Base-by-base conservation (phyloP, 805 yeast genomes). In the Monosporozyma aerobia region DNA sequence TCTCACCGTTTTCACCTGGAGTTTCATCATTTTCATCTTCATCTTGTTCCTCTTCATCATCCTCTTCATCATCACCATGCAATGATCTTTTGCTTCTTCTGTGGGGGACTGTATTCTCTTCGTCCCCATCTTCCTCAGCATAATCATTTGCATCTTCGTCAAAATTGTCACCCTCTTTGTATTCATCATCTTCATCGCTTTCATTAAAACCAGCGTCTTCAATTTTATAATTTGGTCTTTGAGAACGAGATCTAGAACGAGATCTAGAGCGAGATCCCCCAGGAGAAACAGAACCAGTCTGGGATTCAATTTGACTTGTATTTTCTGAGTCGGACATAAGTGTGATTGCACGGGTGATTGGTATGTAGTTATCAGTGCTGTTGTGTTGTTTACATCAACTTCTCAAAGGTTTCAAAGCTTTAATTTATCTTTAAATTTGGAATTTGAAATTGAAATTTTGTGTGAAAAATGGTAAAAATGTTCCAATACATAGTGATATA, bases 121-220 rank as follows among this genome's bases (percentile, higher is more conserved):
- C 58, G n/a, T 55, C 57, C 39, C 54, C 60, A 48, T 56, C 63
- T 50, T 57, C 63, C 41, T 62, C 65, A 40, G 56, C 65, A 37
- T 57, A 61, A 53, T 63, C 63, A 47, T 59, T 65, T 52, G 53
- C 67, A 11, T 53, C 57, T 22, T 44, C 55, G 4, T 48, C 52
- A 55, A 49, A 72, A 58, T 62, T 71, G 44, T 63, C 61, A 23
- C 51, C 62, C 50, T 13, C 53, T 57, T 55, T 73, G 44, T 43
- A 39, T 9, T 39, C 61, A 23, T 52, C 62, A 52, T 13, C 53
- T 57, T 55, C 73, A 44, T 43, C 33, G 19, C 48, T 46, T 30
- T 29, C 48, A 23, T 54, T 44, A 54, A 27, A 25, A 10, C 30
- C 37, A 16, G 51, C 43, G 49, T 46, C 62, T 48, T 67, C 73